Conservation (phyloP, 2,329 filamentous ascomycete species). For the Aspergillus ochraceoroseus region DNA sequence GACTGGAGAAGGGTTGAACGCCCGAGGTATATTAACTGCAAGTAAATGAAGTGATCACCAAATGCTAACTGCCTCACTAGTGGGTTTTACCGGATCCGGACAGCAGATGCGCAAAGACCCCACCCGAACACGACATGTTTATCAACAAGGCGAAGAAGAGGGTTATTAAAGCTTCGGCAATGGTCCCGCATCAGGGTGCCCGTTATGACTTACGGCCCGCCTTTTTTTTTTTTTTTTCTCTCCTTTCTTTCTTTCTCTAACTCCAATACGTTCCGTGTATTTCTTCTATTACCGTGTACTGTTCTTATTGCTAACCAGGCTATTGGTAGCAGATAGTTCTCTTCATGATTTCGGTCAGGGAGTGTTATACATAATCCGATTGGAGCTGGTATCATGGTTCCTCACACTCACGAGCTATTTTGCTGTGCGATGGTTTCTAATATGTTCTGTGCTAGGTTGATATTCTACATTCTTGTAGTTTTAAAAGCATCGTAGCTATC, state of each 20-base stretch:
- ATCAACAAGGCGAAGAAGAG: conserved; percentile 70
- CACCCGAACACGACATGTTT: conserved; percentile 75
- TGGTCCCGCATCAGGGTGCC: neutral
- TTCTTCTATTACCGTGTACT: neutral
- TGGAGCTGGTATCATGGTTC: conserved; percentile 13
- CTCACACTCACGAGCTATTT: conserved; percentile 5
- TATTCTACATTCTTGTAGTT: no score
- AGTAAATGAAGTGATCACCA: conserved; percentile 2
- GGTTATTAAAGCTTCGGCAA: conserved; percentile 38
- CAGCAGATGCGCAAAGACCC: conserved; percentile 93
- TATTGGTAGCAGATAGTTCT: conserved; percentile 25
- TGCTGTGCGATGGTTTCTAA: no score
- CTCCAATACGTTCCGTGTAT: no score
- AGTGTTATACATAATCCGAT: conserved; percentile 19
- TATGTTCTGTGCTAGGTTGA: no score
- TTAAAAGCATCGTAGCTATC: no score
- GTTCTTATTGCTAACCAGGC: conserved; percentile 29
- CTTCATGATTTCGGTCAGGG: conserved; percentile 20
- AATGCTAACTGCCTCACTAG: conserved; percentile 46
- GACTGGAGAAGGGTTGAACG: conserved; percentile 78
- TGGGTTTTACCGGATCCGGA: conserved; percentile 93
- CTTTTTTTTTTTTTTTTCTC: conserved; percentile 14
- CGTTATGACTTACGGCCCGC: conserved; percentile 7
- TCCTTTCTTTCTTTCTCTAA: conserved; percentile 10
- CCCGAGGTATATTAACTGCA: conserved; percentile 60